These are phyloP conservation scores for Amanita pseudoporphyria DNA, from an alignment of 768 basidiomycete genomes.

Conservation along the genomic window DNA sequence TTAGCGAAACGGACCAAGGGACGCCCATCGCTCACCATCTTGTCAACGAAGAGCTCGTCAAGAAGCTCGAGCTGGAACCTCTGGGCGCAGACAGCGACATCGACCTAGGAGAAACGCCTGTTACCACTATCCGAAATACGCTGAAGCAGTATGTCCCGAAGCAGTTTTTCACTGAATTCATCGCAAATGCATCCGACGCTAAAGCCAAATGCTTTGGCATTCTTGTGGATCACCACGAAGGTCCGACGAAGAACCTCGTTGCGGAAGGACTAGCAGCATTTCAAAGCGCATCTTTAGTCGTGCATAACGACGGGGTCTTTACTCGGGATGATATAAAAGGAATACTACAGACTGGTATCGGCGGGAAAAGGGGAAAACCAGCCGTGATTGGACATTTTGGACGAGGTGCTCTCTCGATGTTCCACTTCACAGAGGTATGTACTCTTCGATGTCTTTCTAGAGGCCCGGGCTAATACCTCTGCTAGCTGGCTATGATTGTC, in stretches of 20 bases:
- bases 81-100: conserved; percentile 23
- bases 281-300: conserved; percentile 26
- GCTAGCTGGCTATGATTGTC: conserved; percentile 24
- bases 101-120: conserved; percentile 34
- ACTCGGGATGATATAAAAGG: conserved; percentile 34
- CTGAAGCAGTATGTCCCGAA: conserved; percentile 31
- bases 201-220: conserved; percentile 32
- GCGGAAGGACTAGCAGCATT: conserved; percentile 25
- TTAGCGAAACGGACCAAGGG: conserved; percentile 3
- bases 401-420: conserved; percentile 41
- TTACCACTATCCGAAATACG: conserved; percentile 31
- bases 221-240: conserved; percentile 24
- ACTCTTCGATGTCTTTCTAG: background rate
- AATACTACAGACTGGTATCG: conserved; percentile 33
- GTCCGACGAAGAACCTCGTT: conserved; percentile 15
- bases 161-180: conserved; percentile 38
- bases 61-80: conserved; percentile 20
- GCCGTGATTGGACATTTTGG: conserved; percentile 45
- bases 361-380: conserved; percentile 27
- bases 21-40: conserved; percentile 20
- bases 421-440: conserved; percentile 40
- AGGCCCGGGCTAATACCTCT: background rate
- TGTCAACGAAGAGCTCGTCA: conserved; percentile 23
- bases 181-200: conserved; percentile 47
- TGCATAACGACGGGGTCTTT: conserved; percentile 36